Conservation (phyloP, 1,284 basidiomycete species). For the Phellopilus nigrolimitatus region DNA sequence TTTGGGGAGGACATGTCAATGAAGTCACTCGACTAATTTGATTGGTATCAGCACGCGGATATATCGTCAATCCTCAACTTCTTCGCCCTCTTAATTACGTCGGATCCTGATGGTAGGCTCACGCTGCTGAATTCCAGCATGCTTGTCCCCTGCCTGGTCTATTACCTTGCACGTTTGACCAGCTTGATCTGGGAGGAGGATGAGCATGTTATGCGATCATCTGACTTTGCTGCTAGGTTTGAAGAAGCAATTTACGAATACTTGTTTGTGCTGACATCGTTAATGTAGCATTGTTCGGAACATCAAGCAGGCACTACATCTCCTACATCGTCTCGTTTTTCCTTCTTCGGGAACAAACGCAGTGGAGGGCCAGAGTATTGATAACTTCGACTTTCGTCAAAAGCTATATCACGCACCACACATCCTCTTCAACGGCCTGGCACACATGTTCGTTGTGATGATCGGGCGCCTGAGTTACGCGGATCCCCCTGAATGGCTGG, state of each 20-base stretch:
- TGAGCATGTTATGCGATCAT: slow-evolving; percentile 37
- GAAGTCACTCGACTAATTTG: slow-evolving; percentile 9
- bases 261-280: slow-evolving; percentile 15
- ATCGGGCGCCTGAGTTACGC: slow-evolving; percentile 73
- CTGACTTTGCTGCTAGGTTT: slow-evolving; percentile 25
- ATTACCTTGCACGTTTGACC: slow-evolving; percentile 48
- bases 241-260: slow-evolving; percentile 35
- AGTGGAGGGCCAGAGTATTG: not conserved
- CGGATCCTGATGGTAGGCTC: slow-evolving; percentile 45
- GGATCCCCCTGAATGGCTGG: slow-evolving; percentile 59
- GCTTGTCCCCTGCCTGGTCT: slow-evolving; percentile 57
- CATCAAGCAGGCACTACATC: slow-evolving; percentile 46
- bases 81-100: slow-evolving; percentile 50
- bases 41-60: slow-evolving; percentile 32
- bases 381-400: slow-evolving; percentile 42
- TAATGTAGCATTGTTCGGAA: slow-evolving; percentile 42
- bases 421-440: slow-evolving; percentile 59
- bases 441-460: slow-evolving; percentile 71
- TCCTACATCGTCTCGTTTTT: slow-evolving; percentile 59
- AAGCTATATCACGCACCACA: slow-evolving; percentile 48
- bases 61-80: slow-evolving; percentile 48
- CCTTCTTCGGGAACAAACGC: slow-evolving; percentile 33
- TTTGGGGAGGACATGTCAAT: slow-evolving; percentile 15
- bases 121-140: slow-evolving; percentile 47
- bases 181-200: slow-evolving; percentile 64